Evolutionary conservation across 257 asterid species (phyloP).

Genomic region (Capsicum baccatum): DNA sequence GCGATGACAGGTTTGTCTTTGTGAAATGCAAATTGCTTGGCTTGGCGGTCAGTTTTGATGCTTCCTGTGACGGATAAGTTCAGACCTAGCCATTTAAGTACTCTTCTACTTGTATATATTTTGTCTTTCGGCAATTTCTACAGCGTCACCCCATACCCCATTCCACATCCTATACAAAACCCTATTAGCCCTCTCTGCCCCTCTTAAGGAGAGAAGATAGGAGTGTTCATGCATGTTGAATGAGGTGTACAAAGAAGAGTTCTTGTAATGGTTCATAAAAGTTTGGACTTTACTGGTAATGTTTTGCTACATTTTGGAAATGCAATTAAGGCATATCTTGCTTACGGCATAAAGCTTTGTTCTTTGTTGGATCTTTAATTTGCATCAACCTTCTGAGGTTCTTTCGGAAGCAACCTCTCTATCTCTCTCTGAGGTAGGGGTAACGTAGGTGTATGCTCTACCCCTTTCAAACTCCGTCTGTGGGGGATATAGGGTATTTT

Average conservation of each 20-base stretch:
- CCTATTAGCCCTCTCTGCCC: not conserved
- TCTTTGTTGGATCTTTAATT: not conserved
- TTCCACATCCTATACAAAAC: not conserved
- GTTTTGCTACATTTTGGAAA: conserved; percentile 1
- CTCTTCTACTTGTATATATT: conserved; percentile 1
- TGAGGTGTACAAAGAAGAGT: not conserved
- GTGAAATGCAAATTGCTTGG: not conserved
- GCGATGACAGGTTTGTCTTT: not conserved
- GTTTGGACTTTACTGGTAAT: not conserved
- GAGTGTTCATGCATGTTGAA: not conserved
- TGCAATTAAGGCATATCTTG: not conserved
- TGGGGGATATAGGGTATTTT: no score
- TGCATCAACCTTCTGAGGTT: not conserved
- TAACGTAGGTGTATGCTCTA: not conserved
- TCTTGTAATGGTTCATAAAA: not conserved
- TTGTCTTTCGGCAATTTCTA: not conserved
- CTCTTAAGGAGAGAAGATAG: not conserved
- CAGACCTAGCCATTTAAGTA: not conserved
- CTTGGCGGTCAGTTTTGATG: conserved; percentile 14
- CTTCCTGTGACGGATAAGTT: not conserved
- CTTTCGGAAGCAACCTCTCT: not conserved
- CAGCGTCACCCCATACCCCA: not conserved
- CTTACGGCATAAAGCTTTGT: not conserved
- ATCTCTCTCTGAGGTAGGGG: no score
- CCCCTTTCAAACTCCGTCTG: accelerated